Base-by-base conservation (phyloP, 768 basidiomycete species). In the Hericium alpestre region DNA sequence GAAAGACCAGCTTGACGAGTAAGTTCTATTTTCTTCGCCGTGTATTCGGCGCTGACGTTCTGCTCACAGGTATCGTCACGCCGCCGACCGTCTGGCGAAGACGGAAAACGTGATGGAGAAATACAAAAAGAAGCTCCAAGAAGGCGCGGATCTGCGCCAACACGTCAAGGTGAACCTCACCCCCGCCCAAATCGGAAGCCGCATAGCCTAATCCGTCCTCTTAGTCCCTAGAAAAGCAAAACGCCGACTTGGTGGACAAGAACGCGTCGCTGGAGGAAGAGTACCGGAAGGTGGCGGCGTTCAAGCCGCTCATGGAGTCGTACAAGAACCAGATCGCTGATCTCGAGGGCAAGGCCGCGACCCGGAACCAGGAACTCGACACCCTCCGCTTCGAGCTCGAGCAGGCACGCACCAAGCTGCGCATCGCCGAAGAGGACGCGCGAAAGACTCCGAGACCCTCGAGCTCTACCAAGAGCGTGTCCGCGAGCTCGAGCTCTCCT, bases 101-200 rank as follows among this genome's bases (percentile, higher is more conserved):
- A 88, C 86, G 1, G 96, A 98, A 72, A 94, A 94, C 65, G 93
- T 96, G 27, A 90, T 96, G 81, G 93, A 97, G 71, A 99, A 98
- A 70, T 94, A 97, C 71, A 95, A 94, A 74, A 94, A 91, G 79
- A 99, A 98, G 72, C 79, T 98, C 1, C 95, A 97, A 65, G 96
- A 97, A 68, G 83, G 88, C 4, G 92, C 89, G 13, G 91, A 95
- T 61, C 74, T 94, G 18, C 83, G 93, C 25, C 90, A 91, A 60
- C 84, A 86, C 57, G 82, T 94, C 65, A 91, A 89, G 73, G 90
- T 87, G 56, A 39, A 70, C 63, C 63, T 67, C 23, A 37, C 13
- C 38, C 25, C 27, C 64, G 65, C 20, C n/a, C 12, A 2, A 15
- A 20, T 18, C 40, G n/a, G 18, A 46, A 13, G 56, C 23, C 52